Percentiles rank a stretch among this genome's conserved stretches.
These are phyloP conservation scores for Sphaerobolus stellatus DNA, from an alignment of 1,284 basidiomycete species.

Conservation along the genomic window DNA sequence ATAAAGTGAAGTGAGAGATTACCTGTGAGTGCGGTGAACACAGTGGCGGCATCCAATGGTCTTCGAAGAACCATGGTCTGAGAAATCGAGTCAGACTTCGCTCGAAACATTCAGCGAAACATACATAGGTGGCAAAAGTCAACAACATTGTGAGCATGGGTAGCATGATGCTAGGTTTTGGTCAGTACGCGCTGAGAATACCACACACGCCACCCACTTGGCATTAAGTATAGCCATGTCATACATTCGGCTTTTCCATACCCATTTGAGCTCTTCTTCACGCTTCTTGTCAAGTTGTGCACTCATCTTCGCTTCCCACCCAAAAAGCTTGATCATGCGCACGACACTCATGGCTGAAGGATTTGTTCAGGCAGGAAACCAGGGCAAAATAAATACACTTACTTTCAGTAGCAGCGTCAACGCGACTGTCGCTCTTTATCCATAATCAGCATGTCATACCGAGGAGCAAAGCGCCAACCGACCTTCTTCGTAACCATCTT, in stretches of 20 bases:
- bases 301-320: conserved; percentile 60
- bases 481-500: conserved; percentile 20
- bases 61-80: neutral
- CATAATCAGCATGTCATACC: neutral
- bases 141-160: conserved; percentile 45
- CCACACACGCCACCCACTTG: too few species aligned
- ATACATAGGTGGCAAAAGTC: conserved; percentile 43
- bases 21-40: neutral
- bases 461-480: neutral
- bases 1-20: too few species aligned
- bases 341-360: conserved; percentile 45
- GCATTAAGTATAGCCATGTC: conserved; percentile 23
- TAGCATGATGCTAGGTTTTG: conserved; percentile 36
- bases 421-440: conserved; percentile 48
- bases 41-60: neutral
- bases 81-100: neutral
- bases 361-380: neutral
- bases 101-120: conserved; percentile 5
- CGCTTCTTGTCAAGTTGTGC: conserved; percentile 47
- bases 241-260: conserved; percentile 21
- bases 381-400: conserved; percentile 13
- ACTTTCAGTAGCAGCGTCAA: conserved; percentile 51
- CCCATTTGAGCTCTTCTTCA: conserved; percentile 37
- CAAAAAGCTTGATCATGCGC: conserved; percentile 72
- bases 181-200: neutral